Evolutionary conservation across 768 basidiomycete genomes (phyloP).

Genomic region (Macrolepiota fuliginosa): DNA sequence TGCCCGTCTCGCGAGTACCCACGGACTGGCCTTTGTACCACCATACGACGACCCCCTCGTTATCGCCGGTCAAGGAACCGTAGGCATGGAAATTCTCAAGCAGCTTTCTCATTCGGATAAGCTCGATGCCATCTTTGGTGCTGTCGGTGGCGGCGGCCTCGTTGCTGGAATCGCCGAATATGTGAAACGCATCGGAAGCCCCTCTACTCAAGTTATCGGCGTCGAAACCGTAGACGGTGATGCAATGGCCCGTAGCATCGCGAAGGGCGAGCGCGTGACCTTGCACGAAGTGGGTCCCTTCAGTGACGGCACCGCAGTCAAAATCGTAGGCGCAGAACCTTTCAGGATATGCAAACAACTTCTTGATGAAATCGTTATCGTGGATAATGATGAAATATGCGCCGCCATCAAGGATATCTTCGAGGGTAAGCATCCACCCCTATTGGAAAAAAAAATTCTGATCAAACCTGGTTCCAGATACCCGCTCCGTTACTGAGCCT

Average conservation of each 20-base stretch:
- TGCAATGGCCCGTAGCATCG: constrained; percentile 85
- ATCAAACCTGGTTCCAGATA: constrained; percentile 51
- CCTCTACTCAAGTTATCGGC: constrained; percentile 77
- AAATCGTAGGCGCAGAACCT: constrained; percentile 91
- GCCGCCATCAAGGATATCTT: constrained; percentile 99
- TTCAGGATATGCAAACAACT: constrained; percentile 89
- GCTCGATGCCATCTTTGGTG: constrained; percentile 83
- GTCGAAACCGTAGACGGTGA: constrained; percentile 96
- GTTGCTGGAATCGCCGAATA: constrained; percentile 90
- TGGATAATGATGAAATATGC: constrained; percentile 95
- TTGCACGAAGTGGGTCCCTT: constrained; percentile 93
- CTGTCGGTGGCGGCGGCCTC: constrained; percentile 94
- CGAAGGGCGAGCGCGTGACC: constrained; percentile 77
- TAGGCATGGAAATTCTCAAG: constrained; percentile 93
- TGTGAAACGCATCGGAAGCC: constrained; percentile 88
- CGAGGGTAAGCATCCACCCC: constrained; percentile 59
- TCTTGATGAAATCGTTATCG: constrained; percentile 79
- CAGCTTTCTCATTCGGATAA: constrained; percentile 74
- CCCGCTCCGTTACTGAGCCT: constrained; percentile 94
- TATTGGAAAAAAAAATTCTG: background rate
- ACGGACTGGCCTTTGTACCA: constrained; percentile 88
- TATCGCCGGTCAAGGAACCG: constrained; percentile 96
- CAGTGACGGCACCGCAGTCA: constrained; percentile 96
- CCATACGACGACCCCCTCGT: constrained; percentile 97
- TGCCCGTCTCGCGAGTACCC: constrained; percentile 70